Conservation (phyloP, 1,284 basidiomycete species). For the Leucocoprinus gongylophorus region DNA sequence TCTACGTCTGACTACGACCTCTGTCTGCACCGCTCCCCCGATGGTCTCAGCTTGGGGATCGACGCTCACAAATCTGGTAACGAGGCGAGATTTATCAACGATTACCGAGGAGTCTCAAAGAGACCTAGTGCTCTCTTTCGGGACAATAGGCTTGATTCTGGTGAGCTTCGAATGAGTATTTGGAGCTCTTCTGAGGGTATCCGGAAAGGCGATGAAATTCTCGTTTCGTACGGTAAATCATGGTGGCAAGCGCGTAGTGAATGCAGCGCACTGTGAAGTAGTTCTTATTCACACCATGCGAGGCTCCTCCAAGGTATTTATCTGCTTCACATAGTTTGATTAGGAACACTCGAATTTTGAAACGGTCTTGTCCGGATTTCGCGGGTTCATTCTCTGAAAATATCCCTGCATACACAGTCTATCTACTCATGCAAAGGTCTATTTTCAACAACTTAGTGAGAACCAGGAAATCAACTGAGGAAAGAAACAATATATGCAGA, state of each 20-base stretch:
- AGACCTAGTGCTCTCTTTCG: constrained; percentile 74
- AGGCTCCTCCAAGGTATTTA: too few relatives aligned
- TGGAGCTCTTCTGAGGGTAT: constrained; percentile 55
- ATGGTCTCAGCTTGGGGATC: constrained; percentile 53
- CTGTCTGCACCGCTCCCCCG: constrained; percentile 56
- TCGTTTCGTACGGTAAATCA: constrained; percentile 90
- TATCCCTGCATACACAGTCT: too few relatives aligned
- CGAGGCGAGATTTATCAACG: constrained; percentile 83
- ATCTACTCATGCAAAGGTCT: too few relatives aligned
- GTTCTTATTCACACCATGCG: too few relatives aligned
- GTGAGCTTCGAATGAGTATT: constrained; percentile 72
- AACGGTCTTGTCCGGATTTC: too few relatives aligned
- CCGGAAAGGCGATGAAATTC: constrained; percentile 77
- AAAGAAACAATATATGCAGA: too few relatives aligned
- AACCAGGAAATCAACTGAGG: too few relatives aligned
- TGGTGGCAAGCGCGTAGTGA: constrained; percentile 65
- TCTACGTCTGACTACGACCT: constrained; percentile 79
- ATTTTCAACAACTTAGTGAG: too few relatives aligned
- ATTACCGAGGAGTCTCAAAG: constrained; percentile 67
- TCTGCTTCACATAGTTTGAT: too few relatives aligned
- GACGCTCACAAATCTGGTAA: constrained; percentile 77
- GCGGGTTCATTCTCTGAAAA: too few relatives aligned
- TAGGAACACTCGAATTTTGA: too few relatives aligned
- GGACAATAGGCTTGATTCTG: constrained; percentile 47
- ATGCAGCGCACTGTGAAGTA: too few relatives aligned